Evolutionary conservation across 768 basidiomycete species (phyloP).

Genomic region (Leccinum subtestaceum): DNA sequence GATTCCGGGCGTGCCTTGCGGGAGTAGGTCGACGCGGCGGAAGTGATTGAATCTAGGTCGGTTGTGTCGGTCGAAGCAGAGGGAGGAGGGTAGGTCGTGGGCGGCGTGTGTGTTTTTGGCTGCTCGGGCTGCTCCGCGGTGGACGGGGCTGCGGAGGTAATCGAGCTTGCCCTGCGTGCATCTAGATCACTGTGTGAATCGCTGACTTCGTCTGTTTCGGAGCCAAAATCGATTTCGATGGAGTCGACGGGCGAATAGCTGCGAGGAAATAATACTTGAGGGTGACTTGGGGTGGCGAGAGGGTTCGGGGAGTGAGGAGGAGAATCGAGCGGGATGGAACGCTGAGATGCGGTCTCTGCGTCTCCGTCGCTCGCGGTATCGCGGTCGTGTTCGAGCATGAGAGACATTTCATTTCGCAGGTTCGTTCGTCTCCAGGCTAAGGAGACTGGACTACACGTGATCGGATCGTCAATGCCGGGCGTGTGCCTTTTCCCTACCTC

Average conservation of each 20-base stretch:
- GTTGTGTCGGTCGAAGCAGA: slow-evolving; percentile 39
- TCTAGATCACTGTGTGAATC: slow-evolving; percentile 40
- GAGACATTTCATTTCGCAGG: background rate
- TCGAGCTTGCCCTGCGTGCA: slow-evolving; percentile 43
- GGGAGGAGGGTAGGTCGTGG: slow-evolving; percentile 48
- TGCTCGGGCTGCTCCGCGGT: slow-evolving; percentile 37
- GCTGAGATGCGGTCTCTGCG: slow-evolving; percentile 76
- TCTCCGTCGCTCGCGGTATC: slow-evolving; percentile 52
- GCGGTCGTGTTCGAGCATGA: slow-evolving; percentile 3
- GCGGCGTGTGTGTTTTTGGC: slow-evolving; percentile 29
- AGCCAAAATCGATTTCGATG: slow-evolving; percentile 51
- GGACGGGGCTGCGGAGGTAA: slow-evolving; percentile 52
- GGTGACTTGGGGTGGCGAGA: slow-evolving; percentile 16
- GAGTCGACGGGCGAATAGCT: slow-evolving; percentile 47
- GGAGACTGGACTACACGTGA: slow-evolving; percentile 18
- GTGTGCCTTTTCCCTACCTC: no score
- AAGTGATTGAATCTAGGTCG: slow-evolving; percentile 58
- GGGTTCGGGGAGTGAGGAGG: slow-evolving; percentile 52
- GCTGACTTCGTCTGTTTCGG: slow-evolving; percentile 53
- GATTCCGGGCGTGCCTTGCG: slow-evolving; percentile 79
- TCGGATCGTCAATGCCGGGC: background rate
- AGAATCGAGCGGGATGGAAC: slow-evolving; percentile 73
- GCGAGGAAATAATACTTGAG: slow-evolving; percentile 33
- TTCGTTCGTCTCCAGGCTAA: background rate
- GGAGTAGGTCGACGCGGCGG: slow-evolving; percentile 52